Evolutionary conservation across 2,329 filamentous ascomycete species (phyloP).

Genomic region (Ascocoryne sarcoides): DNA sequence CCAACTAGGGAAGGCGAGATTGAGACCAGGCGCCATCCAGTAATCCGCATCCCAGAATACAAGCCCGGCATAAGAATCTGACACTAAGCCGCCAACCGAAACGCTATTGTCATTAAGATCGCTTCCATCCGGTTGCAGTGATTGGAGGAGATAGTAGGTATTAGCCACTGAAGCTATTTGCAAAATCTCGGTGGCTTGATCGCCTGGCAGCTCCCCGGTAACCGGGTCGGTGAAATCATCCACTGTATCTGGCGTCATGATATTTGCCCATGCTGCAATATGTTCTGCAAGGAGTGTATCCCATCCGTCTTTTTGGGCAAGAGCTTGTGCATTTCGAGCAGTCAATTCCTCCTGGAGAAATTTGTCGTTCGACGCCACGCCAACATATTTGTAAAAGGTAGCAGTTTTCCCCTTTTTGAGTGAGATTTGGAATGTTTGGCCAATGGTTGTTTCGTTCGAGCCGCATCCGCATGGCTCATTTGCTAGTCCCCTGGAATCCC

Average conservation of each 20-base stretch:
- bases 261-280: conserved; percentile 49
- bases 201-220: conserved; percentile 50
- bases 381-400: conserved; percentile 57
- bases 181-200: conserved; percentile 43
- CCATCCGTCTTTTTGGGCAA: conserved; percentile 45
- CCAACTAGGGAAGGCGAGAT: conserved; percentile 52
- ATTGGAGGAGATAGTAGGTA: conserved; percentile 47
- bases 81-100: conserved; percentile 57
- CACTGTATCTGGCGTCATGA: conserved; percentile 52
- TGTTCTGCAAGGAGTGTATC: conserved; percentile 46
- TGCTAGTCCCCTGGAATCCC: conserved; percentile 23
- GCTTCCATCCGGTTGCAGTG: conserved; percentile 37
- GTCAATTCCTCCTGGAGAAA: conserved; percentile 47
- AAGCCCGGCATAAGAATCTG: conserved; percentile 57
- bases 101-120: conserved; percentile 54
- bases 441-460: conserved; percentile 55
- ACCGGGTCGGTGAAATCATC: conserved; percentile 51
- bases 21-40: conserved; percentile 46
- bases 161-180: conserved; percentile 47
- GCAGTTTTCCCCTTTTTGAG: conserved; percentile 44
- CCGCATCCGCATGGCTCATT: conserved; percentile 35
- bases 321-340: conserved; percentile 45
- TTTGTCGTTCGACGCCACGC: conserved; percentile 59
- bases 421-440: conserved; percentile 46
- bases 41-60: conserved; percentile 34